These are phyloP conservation scores for Rhodotorula diobovata DNA, from an alignment of 768 basidiomycete genomes.

Conservation along the genomic window DNA sequence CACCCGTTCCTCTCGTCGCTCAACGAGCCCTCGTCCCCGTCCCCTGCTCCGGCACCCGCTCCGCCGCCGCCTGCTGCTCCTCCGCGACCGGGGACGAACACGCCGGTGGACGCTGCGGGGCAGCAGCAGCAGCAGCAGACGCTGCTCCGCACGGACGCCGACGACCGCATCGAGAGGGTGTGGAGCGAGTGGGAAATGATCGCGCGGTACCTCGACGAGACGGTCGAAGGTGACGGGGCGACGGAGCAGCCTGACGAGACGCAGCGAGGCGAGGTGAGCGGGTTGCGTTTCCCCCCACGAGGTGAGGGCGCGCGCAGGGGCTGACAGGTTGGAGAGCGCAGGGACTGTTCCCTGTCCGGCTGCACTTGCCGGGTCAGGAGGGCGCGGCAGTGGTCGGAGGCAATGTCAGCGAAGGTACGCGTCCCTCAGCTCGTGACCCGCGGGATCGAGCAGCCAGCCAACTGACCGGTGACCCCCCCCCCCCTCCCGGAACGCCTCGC, in stretches of 20 bases:
- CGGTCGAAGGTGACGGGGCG: background rate
- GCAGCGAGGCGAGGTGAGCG: background rate
- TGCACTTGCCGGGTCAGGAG: constrained; percentile 61
- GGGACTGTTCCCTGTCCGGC: constrained; percentile 73
- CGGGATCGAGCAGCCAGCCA: background rate
- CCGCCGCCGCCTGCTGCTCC: too few species aligned
- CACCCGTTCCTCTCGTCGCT: constrained; percentile 70
- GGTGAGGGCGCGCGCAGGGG: too few species aligned
- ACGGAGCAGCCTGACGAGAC: background rate
- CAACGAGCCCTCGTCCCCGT: constrained; percentile 7
- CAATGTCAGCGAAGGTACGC: constrained; percentile 62
- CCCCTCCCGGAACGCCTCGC: too few species aligned
- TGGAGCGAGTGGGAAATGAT: constrained; percentile 68
- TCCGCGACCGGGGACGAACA: background rate
- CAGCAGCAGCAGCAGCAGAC: constrained; percentile 32
- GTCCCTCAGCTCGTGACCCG: background rate
- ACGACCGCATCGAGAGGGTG: constrained; percentile 72
- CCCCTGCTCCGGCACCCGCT: background rate
- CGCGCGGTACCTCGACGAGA: constrained; percentile 27
- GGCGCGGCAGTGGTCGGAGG: constrained; percentile 46
- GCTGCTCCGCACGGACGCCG: constrained; percentile 71
- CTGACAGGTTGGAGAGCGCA: too few species aligned
- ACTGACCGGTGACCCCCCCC: too few species aligned
- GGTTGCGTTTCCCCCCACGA: too few species aligned
- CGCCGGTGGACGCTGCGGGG: background rate